phyloP scores from a whole-genome alignment of 192 early-diverging fungal genomes.

The Radiomyces spectabilis region DNA sequence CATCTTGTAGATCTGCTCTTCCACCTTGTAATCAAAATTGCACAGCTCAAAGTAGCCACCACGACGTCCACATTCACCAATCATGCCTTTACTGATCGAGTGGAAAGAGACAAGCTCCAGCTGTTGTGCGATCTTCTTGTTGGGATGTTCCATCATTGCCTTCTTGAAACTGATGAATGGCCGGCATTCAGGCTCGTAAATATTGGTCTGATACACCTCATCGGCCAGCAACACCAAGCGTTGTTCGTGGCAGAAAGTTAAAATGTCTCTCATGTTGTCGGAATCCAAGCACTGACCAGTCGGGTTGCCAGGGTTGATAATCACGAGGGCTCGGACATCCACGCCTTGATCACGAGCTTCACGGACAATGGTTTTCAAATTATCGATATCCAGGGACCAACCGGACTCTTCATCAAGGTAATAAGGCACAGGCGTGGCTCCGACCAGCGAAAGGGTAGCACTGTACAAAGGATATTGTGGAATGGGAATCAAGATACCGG shows the following conservation, averaged over 20 bases:
- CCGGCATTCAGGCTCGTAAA: conserved; percentile 64
- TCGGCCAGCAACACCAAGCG: conserved; percentile 85
- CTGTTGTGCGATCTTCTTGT: conserved; percentile 17
- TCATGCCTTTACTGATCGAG: conserved; percentile 94
- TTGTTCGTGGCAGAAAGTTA: conserved; percentile 77
- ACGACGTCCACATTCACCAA: conserved; percentile 95
- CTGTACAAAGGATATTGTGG: conserved; percentile 98
- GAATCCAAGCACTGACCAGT: conserved; percentile 81
- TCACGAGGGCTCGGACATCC: conserved; percentile 89
- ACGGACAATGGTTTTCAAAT: conserved; percentile 50
- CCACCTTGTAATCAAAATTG: conserved; percentile 62
- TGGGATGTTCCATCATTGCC: conserved; percentile 56
- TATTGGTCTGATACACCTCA: conserved; percentile 97
- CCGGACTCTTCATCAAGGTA: conserved; percentile 80
- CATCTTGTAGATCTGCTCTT: conserved; percentile 88
- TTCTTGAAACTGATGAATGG: conserved; percentile 98
- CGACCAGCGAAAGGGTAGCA: conserved; percentile 76
- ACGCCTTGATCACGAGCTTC: conserved; percentile 57
- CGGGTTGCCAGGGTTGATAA: conserved; percentile 99
- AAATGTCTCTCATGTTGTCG: conserved; percentile 80
- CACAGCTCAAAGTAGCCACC: conserved; percentile 96
- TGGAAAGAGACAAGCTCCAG: conserved; percentile 93
- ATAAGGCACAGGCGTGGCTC: conserved; percentile 86
- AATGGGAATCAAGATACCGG: conserved; percentile 97
- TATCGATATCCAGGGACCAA: conserved; percentile 68